Evolutionary conservation across 441 rosid genomes (phyloP), one percentile per base, ranked within the genome.

Genomic region (Mallotus repandus): DNA sequence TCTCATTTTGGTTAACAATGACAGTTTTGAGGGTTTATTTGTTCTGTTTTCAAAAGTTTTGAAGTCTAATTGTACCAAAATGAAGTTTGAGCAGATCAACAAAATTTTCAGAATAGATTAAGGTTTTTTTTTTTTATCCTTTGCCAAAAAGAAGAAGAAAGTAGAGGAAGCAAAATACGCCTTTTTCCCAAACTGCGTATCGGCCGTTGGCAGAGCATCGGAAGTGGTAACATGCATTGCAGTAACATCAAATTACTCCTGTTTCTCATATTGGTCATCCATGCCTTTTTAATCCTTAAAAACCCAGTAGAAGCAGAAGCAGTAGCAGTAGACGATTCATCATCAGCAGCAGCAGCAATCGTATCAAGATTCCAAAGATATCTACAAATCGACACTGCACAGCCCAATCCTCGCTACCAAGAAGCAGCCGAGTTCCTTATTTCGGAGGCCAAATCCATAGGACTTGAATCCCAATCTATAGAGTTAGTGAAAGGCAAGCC

Each of bases 381-480:
- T 79, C 98, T 96, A 72, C 91, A 84, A 77, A 89, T 96, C 87
- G 78, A 96, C 85, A 91, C 98, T 43, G 87, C 97, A 46, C 99
- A 93, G 43, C 98, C 99, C 11, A 69, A 50, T 2, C 99, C 99
- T 0, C 81, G 85, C 68, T 96, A 96, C 83, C 57, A 76, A 54
- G 79, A 80, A 68, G 86, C 90, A 53, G 74, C 88, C 56, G 79
- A 87, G 14, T 96, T 93, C 80, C 78, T 96, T 65, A 68, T 82
- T 65, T 82, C 97, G 19, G 85, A 90, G 69, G 94, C 97, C 35
- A 38, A 85, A 48, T 83, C 93, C 43, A 84, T 93, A 70, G 87
- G 91, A 53, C 93, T 93, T 54, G 80, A 89, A 49, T 77, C 83
- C 75, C 91, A 85, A 41, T 69, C 86, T 74, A 53, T 87, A 22